Conservation (phyloP, 768 basidiomycete species). For the Baorangia bicolor region DNA sequence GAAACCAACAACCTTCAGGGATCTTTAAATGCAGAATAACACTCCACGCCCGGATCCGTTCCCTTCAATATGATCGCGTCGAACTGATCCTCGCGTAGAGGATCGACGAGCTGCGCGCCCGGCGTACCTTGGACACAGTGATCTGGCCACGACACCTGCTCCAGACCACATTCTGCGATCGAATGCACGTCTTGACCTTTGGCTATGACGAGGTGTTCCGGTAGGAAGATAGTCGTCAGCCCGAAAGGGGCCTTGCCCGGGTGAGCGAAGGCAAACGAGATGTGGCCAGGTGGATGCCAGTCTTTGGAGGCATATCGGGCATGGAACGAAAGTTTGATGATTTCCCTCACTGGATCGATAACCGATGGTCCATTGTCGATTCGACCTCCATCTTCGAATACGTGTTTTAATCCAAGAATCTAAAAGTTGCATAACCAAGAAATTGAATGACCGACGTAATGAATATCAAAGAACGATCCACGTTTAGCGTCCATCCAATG, state of each 20-base stretch:
- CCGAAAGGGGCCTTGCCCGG: constrained; percentile 36
- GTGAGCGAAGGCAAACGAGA: constrained; percentile 68
- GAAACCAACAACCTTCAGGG: constrained; percentile 49
- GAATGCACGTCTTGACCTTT: constrained; percentile 18
- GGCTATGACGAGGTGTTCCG: constrained; percentile 31
- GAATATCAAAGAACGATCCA: no score
- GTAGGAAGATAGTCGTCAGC: constrained; percentile 39
- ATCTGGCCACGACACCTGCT: constrained; percentile 76
- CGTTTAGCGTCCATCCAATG: background rate
- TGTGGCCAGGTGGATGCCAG: constrained; percentile 58
- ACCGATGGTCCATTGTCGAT: constrained; percentile 59
- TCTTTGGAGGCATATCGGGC: constrained; percentile 55
- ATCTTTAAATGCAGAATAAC: constrained; percentile 79
- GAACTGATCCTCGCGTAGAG: constrained; percentile 41
- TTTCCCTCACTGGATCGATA: constrained; percentile 52
- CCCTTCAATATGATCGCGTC: constrained; percentile 56
- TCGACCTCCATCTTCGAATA: no score
- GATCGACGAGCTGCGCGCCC: constrained; percentile 64
- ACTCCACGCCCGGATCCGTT: constrained; percentile 58
- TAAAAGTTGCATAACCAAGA: no score
- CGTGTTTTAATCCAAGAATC: no score
- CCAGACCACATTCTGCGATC: constrained; percentile 26
- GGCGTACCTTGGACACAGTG: constrained; percentile 65
- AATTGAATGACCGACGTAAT: no score
- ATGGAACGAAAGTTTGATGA: constrained; percentile 57